Conservation (phyloP, 2,329 filamentous ascomycete species). For the Byssoonygena ceratinophila region DNA sequence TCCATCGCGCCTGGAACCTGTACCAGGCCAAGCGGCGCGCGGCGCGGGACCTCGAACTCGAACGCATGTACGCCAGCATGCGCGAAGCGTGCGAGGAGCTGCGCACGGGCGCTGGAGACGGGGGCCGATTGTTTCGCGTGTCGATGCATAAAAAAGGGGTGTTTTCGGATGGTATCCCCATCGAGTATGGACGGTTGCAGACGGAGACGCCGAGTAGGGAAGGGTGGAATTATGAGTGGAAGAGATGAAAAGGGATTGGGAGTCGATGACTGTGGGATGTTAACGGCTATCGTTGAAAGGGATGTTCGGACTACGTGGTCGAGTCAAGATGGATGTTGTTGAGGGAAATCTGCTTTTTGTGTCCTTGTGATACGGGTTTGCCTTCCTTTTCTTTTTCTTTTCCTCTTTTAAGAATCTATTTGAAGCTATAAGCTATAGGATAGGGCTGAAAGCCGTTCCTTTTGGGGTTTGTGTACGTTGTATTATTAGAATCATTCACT, state of each 20-base stretch:
- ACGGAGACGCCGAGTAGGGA: slow-evolving; percentile 68
- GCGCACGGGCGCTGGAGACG: slow-evolving; percentile 42
- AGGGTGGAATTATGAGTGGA: slow-evolving; percentile 94
- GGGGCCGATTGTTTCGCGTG: slow-evolving; percentile 61
- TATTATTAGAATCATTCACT: not conserved
- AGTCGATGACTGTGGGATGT: too few species aligned
- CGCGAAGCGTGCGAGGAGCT: slow-evolving; percentile 75
- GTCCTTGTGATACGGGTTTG: not conserved
- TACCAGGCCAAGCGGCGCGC: slow-evolving; percentile 60
- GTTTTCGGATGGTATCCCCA: slow-evolving; percentile 64
- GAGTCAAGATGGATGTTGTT: not conserved
- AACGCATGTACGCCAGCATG: slow-evolving; percentile 75
- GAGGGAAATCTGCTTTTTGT: not conserved
- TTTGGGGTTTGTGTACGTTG: not conserved
- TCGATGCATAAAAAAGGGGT: slow-evolving; percentile 86
- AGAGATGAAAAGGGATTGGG: slow-evolving; percentile 39
- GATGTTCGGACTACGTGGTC: too few species aligned
- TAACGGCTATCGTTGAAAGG: too few species aligned
- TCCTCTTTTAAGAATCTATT: too few species aligned
- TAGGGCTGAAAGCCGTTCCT: too few species aligned
- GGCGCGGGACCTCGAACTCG: slow-evolving; percentile 57
- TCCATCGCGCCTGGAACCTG: slow-evolving; percentile 89
- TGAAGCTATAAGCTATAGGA: too few species aligned
- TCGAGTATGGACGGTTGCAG: slow-evolving; percentile 68
- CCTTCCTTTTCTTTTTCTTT: not conserved